A percentile compares a stretch with the other conserved stretches of the same genome.
These are phyloP conservation scores for Quercus glauca DNA, from an alignment of 306 rosid species.

Conservation along the genomic window DNA sequence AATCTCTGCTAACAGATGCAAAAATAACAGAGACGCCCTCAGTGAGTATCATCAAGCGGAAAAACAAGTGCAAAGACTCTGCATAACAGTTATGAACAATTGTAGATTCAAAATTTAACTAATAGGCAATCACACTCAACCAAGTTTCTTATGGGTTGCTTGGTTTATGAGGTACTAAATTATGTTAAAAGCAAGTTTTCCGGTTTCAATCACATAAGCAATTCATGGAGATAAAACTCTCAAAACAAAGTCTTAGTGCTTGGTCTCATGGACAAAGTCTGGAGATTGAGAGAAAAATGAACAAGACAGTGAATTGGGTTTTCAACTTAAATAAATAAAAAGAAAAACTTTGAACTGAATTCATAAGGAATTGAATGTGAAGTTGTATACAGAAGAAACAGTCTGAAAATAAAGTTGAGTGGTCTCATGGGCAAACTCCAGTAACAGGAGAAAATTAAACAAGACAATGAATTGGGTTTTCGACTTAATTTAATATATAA, in stretches of 20 bases:
- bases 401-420: no score
- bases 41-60: neutral
- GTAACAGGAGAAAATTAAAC: neutral
- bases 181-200: neutral
- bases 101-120: neutral
- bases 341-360: no score
- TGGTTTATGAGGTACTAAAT: neutral
- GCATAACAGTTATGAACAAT: neutral
- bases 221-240: neutral
- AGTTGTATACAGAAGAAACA: no score
- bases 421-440: neutral
- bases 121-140: neutral
- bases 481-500: neutral
- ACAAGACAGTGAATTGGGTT: no score
- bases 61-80: neutral
- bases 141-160: neutral
- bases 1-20: conserved; percentile 50
- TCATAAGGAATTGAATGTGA: no score
- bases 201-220: neutral
- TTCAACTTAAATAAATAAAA: no score
- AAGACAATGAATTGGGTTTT: neutral
- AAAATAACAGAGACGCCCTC: neutral
- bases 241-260: neutral
- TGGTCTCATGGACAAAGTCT: neutral
- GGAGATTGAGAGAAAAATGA: no score